Evolutionary conservation across 345 rosid genomes (phyloP), one percentile per base, ranked within the genome.

Genomic region (Nasturtium officinale): DNA sequence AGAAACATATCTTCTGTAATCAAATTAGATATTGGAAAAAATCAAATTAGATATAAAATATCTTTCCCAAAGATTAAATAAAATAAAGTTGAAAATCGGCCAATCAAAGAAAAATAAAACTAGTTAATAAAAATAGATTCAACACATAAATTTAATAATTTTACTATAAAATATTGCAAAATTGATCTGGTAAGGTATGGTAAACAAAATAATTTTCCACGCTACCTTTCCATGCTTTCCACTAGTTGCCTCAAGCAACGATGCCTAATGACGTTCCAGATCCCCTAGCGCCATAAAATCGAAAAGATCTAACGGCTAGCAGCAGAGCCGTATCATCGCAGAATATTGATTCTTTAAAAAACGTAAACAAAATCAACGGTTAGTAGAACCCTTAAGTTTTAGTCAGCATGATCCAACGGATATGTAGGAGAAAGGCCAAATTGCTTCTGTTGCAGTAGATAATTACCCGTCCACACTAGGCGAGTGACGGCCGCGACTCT

Each of bases 261-360:
- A 16, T 23, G 42, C 42, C 42, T 25, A 61, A 32, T 15, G 43
- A 18, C 46, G 32, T 10, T 62, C 25, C 35, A 72, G 61, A 62
- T 72, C 60, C 42, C 46, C 46, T 18, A 30, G 33, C 8, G 13
- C 13, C 11, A 30, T 2, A 67, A 29, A 57, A 43, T 53, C 45
- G 6, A 45, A 2, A 5, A 40, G 45, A 72, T 72, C 76, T 52
- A 71, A 72, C 76, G 76, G 69, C 45, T 62, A 53, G 3, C 8
- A 40, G 43, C 5, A 40, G 10, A 40, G 69, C 42, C 30, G 7
- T n/a, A 35, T 33, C 54, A 26, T 53, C 32, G 2, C 17, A 5
- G 6, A 20, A 30, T 17, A 6, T 42, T 42, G 5, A 30, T 13
- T 56, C 32, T 3, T 23, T 1, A 0, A 40, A 3, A 37, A 61